Evolutionary conservation across 1,139 yeast genomes (phyloP).

Genomic region (Suhomyces panamericanus): DNA sequence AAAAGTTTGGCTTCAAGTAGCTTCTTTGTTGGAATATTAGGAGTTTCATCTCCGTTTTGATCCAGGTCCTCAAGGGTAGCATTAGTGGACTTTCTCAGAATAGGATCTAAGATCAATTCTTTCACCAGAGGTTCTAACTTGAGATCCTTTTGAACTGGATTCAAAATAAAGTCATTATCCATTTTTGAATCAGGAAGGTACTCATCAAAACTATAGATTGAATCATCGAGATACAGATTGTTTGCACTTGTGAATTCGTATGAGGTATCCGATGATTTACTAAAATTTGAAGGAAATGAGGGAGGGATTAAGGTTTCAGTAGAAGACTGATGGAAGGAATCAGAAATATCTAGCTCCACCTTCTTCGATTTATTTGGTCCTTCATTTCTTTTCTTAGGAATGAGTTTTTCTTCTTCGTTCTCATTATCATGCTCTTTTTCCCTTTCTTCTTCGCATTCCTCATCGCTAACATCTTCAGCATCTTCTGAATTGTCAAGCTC

Average conservation of each 20-base stretch:
- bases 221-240: constrained; percentile 9
- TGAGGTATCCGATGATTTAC: neutral
- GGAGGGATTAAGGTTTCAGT: neutral
- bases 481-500: no score
- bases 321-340: neutral
- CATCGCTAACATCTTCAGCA: no score
- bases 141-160: constrained; percentile 16
- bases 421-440: no score
- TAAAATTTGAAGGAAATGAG: neutral
- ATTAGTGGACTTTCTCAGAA: constrained; percentile 11
- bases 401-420: no score
- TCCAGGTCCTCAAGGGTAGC: constrained; percentile 5
- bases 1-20: neutral
- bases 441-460: no score
- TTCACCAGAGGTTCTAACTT: constrained; percentile 13
- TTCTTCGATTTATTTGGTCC: no score
- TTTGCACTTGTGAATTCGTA: constrained; percentile 1
- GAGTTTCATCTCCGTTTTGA: neutral
- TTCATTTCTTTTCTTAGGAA: no score
- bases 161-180: constrained; percentile 1
- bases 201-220: constrained; percentile 8
- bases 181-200: neutral
- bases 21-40: neutral
- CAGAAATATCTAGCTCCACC: no score
- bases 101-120: constrained; percentile 12